Evolutionary conservation across 2,329 filamentous ascomycete genomes (phyloP), one percentile per base, ranked within the genome.

Genomic region (Botrytis fragariae): DNA sequence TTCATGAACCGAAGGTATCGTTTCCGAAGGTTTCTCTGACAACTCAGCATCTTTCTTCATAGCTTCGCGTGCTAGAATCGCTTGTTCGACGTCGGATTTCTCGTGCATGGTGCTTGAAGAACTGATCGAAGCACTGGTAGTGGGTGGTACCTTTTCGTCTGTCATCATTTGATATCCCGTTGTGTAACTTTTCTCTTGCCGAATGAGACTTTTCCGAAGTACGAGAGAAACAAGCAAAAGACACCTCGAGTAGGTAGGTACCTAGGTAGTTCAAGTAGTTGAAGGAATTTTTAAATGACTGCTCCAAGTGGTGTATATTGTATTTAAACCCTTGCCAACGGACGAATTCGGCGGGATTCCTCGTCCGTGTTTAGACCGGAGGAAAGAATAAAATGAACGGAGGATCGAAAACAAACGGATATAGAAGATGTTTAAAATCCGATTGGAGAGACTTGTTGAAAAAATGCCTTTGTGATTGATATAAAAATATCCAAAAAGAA

Each of bases 81-180:
- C 45, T 54, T 67, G 32, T 35, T 39, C 64, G 3, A 45, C 64
- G 25, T 67, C 64, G 0, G 32, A 39, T 42, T 57, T 42, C 25
- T 57, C 48, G 37, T 68, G 45, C 16, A 57, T 29, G 16, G 35
- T 57, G n/a, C 48, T 68, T 68, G 64, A 57, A 39, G 59, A 69
- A 35, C 51, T 51, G 18, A 60, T 64, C 29, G 69, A 68, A 57
- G 64, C 64, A 48, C 62, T 60, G 22, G 69, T 51, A 12, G 42
- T 64, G 10, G 69, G 69, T 32, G 57, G 57, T 32, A 71, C 3
- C 32, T 64, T 64, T 64, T 64, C 59, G 37, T 63, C 69, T 35
- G 59, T 42, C 69, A 71, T 71, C 35, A 57, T 57, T 57, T 32
- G 16, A 10, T 10, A 18, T 67, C n/a, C 12, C 45, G 64, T n/a